A percentile compares a stretch with the other conserved stretches of the same genome.
These are phyloP conservation scores for Apiosordaria backusii DNA, from an alignment of 495 filamentous ascomycete genomes.

Conservation along the genomic window DNA sequence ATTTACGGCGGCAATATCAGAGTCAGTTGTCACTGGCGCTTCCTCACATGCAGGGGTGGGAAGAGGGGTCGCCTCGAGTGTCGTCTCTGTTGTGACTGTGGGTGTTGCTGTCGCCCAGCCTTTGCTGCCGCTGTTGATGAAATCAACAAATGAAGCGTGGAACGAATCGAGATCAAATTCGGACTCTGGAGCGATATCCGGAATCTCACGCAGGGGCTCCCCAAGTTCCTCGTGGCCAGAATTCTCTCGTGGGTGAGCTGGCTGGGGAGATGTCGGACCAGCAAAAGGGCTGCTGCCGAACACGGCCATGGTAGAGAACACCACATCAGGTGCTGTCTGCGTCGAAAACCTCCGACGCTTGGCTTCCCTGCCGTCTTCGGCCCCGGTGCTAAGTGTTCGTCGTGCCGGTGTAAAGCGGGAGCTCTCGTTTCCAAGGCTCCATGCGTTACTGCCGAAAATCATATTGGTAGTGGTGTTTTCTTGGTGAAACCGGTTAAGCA, in stretches of 20 bases:
- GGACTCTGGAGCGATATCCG: background rate
- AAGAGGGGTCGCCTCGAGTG: background rate
- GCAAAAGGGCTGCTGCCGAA: constrained; percentile 2
- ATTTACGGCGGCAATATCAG: background rate
- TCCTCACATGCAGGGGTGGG: background rate
- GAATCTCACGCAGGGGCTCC: constrained; percentile 2
- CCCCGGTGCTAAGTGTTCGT: background rate
- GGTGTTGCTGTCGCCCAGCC: background rate
- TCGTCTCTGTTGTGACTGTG: background rate
- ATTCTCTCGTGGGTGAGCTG: constrained; percentile 10
- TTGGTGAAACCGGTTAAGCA: constrained; percentile 11
- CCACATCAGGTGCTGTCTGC: constrained; percentile 8
- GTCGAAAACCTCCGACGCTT: constrained; percentile 24
- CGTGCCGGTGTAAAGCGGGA: background rate
- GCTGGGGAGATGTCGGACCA: background rate
- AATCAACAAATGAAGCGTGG: constrained; percentile 20
- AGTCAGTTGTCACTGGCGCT: background rate
- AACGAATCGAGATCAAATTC: constrained; percentile 25
- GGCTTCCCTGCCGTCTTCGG: constrained; percentile 14
- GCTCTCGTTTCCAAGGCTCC: background rate
- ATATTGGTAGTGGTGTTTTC: constrained; percentile 1
- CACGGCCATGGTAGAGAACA: constrained; percentile 6
- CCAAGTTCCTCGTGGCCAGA: background rate
- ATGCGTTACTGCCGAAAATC: constrained; percentile 16
- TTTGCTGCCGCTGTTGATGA: constrained; percentile 15